Evolutionary conservation across 169 alveolate genomes (phyloP).

Genomic region (Plasmodium coatneyi): DNA sequence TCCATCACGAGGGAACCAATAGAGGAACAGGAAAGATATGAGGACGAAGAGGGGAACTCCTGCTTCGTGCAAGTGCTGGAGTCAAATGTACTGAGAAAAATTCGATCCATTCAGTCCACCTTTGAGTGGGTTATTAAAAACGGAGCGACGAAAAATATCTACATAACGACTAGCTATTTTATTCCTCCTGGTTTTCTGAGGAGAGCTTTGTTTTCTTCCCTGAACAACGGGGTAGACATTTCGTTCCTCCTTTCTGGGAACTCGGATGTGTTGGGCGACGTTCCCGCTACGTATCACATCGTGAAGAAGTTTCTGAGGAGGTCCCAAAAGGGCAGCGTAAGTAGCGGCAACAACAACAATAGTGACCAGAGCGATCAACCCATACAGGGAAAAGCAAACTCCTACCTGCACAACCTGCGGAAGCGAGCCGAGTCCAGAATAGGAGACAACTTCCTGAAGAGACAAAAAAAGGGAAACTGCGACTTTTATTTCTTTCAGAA

Average conservation of each 20-base stretch:
- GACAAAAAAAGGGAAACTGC: slow-evolving; percentile 7
- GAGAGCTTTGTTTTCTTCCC: slow-evolving; percentile 82
- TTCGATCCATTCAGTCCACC: slow-evolving; percentile 79
- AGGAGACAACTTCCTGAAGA: slow-evolving; percentile 17
- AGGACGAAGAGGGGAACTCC: slow-evolving; percentile 49
- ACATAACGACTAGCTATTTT: slow-evolving; percentile 88
- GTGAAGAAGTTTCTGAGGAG: slow-evolving; percentile 78
- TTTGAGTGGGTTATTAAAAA: slow-evolving; percentile 47
- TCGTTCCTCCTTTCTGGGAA: slow-evolving; percentile 87
- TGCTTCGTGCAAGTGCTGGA: slow-evolving; percentile 84
- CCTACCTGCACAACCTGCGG: slow-evolving; percentile 17
- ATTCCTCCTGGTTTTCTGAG: slow-evolving; percentile 87
- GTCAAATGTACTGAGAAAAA: slow-evolving; percentile 76
- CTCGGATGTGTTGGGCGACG: slow-evolving; percentile 87
- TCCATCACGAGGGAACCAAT: slow-evolving; percentile 27
- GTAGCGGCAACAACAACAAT: not conserved
- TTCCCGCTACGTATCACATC: slow-evolving; percentile 84
- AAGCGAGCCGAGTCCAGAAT: slow-evolving; percentile 31
- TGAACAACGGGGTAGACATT: slow-evolving; percentile 76
- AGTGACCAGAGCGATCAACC: no score
- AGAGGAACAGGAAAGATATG: slow-evolving; percentile 55
- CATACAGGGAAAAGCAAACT: not conserved
- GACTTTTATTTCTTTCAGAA: slow-evolving; percentile 80
- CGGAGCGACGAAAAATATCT: slow-evolving; percentile 79
- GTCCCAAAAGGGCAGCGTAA: not conserved